Evolutionary conservation across 1,284 basidiomycete genomes (phyloP).

Genomic region (Blastosporella zonata): DNA sequence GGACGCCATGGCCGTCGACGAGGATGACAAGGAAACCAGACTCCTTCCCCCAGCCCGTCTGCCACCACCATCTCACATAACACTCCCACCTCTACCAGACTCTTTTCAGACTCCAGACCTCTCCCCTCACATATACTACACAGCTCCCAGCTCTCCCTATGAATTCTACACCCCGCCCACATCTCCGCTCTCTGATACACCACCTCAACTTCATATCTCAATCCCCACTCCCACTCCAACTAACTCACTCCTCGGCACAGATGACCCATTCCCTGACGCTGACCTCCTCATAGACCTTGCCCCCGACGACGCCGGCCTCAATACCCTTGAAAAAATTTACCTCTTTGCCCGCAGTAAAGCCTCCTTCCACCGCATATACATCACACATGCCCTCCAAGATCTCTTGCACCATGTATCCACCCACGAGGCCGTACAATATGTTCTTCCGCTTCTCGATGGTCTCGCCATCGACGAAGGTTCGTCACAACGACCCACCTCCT

Average conservation of each 20-base stretch:
- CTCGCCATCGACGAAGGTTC: slow-evolving; percentile 87
- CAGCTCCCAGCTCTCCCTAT: slow-evolving; percentile 21
- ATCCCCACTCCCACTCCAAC: slow-evolving; percentile 18
- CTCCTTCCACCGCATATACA: slow-evolving; percentile 82
- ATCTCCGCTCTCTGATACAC: slow-evolving; percentile 27
- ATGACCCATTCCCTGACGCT: slow-evolving; percentile 36
- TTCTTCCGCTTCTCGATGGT: slow-evolving; percentile 84
- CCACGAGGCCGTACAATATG: slow-evolving; percentile 91
- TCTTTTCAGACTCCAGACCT: slow-evolving; percentile 18
- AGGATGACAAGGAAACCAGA: too few relatives aligned
- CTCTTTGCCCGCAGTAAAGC: slow-evolving; percentile 87
- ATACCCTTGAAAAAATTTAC: slow-evolving; percentile 90
- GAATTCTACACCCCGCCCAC: slow-evolving; percentile 37
- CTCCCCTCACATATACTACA: slow-evolving; percentile 15
- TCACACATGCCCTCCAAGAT: slow-evolving; percentile 75
- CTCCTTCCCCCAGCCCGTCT: slow-evolving; percentile 7
- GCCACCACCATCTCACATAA: slow-evolving; percentile 26
- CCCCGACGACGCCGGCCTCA: slow-evolving; percentile 75
- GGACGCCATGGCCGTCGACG: slow-evolving; percentile 15
- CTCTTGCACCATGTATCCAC: slow-evolving; percentile 78
- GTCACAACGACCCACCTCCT: slow-evolving; percentile 23
- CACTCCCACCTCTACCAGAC: slow-evolving; percentile 29
- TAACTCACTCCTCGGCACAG: slow-evolving; percentile 21
- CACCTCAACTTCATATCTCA: slow-evolving; percentile 21
- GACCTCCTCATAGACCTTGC: slow-evolving; percentile 49